Evolutionary conservation across 1,284 basidiomycete genomes (phyloP).

Genomic region (Heterobasidion occidentale): DNA sequence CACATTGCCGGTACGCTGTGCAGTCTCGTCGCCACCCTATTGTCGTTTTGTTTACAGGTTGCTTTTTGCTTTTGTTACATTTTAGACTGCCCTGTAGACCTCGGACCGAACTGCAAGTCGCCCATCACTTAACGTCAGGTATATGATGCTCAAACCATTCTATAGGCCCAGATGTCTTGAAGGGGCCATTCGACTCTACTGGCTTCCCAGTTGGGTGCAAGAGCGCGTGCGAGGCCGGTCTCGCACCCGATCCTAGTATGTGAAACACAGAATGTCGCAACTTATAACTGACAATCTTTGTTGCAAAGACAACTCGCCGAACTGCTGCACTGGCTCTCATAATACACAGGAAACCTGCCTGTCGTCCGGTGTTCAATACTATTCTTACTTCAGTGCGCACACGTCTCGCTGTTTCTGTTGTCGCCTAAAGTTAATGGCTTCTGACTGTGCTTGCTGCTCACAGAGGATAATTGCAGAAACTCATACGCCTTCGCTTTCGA

Average conservation of each 20-base stretch:
- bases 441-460: neutral
- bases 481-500: constrained; percentile 23
- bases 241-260: constrained; percentile 33
- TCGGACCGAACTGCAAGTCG: constrained; percentile 15
- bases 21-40: too few relatives aligned
- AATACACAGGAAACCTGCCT: constrained; percentile 44
- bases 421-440: constrained; percentile 38
- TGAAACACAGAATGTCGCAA: neutral
- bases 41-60: too few relatives aligned
- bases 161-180: constrained; percentile 39
- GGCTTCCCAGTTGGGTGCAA: constrained; percentile 51
- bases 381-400: constrained; percentile 47
- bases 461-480: neutral
- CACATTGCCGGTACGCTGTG: constrained; percentile 16
- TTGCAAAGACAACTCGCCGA: constrained; percentile 32
- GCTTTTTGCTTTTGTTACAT: constrained; percentile 9
- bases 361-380: constrained; percentile 39
- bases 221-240: constrained; percentile 49
- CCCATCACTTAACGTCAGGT: neutral
- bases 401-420: constrained; percentile 28
- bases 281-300: neutral
- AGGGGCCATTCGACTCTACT: constrained; percentile 42
- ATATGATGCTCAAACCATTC: neutral
- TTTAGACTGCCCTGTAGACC: constrained; percentile 42
- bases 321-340: constrained; percentile 50